Evolutionary conservation across 805 yeast genomes (phyloP).

Genomic region (Teunomyces pallodes): DNA sequence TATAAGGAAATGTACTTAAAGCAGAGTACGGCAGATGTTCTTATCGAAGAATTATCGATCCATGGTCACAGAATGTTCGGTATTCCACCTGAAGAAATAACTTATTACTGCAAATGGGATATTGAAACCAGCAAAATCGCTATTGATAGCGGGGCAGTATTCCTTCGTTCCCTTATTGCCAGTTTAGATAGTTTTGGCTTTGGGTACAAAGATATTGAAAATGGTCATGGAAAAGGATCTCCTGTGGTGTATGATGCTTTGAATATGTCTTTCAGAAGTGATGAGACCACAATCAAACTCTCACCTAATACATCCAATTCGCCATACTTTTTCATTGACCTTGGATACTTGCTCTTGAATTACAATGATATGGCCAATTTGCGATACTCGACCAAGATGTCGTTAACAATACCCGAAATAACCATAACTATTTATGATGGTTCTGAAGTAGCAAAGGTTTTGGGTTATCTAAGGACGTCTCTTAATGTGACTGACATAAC

Average conservation of each 20-base stretch:
- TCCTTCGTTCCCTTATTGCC: constrained; percentile 42
- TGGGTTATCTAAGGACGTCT: constrained; percentile 54
- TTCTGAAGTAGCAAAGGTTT: constrained; percentile 12
- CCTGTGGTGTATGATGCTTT: constrained; percentile 68
- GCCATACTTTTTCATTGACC: constrained; percentile 12
- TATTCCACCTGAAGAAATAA: constrained; percentile 81
- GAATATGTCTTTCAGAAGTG: constrained; percentile 55
- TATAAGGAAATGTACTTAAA: constrained; percentile 16
- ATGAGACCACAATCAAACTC: constrained; percentile 44
- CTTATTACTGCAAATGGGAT: constrained; percentile 90
- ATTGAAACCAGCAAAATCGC: constrained; percentile 60
- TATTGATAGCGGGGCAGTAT: constrained; percentile 49
- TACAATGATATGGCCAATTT: constrained; percentile 70
- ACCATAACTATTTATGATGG: constrained; percentile 25
- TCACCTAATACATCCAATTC: constrained; percentile 16
- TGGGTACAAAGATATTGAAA: constrained; percentile 74
- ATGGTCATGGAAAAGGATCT: constrained; percentile 57
- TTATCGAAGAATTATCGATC: constrained; percentile 57
- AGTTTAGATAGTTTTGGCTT: constrained; percentile 51
- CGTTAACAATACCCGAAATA: constrained; percentile 50
- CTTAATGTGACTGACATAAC: constrained; percentile 58
- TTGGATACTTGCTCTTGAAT: constrained; percentile 33
- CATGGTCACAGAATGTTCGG: constrained; percentile 96
- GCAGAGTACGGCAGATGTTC: constrained; percentile 19
- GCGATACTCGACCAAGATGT: constrained; percentile 56